These are phyloP conservation scores for Lyophyllum decastes DNA, from an alignment of 768 basidiomycete species.

Conservation along the genomic window DNA sequence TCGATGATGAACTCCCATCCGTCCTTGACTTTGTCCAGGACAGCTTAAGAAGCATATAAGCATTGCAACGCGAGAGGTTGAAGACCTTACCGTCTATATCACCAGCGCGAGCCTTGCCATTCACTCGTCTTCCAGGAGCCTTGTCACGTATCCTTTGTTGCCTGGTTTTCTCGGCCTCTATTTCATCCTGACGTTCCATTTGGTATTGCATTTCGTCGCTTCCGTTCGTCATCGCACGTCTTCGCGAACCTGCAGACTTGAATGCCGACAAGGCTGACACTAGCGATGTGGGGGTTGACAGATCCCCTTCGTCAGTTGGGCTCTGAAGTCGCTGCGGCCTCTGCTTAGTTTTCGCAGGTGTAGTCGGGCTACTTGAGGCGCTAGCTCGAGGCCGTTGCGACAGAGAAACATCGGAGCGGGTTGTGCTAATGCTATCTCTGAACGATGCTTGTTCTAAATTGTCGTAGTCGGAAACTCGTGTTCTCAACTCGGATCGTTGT, in stretches of 20 bases:
- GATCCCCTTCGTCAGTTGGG: slow-evolving; percentile 32
- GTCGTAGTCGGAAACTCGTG: slow-evolving; percentile 54
- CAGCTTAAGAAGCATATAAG: slow-evolving; percentile 46
- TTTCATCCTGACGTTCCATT: slow-evolving; percentile 58
- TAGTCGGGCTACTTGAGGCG: slow-evolving; percentile 12
- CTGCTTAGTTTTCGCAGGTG: slow-evolving; percentile 20
- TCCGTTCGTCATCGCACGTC: slow-evolving; percentile 53
- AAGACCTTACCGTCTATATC: slow-evolving; percentile 77
- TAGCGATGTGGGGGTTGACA: slow-evolving; percentile 49
- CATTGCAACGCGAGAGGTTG: slow-evolving; percentile 1
- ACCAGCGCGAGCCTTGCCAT: slow-evolving; percentile 61
- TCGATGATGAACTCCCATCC: slow-evolving; percentile 90
- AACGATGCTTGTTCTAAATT: slow-evolving; percentile 46
- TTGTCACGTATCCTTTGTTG: slow-evolving; percentile 73
- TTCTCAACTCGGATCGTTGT: slow-evolving; percentile 66
- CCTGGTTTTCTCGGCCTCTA: slow-evolving; percentile 62
- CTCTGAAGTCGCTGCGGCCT: slow-evolving; percentile 34
- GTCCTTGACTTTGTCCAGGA: slow-evolving; percentile 83
- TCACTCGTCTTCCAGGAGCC: slow-evolving; percentile 56
- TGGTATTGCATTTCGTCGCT: slow-evolving; percentile 57
- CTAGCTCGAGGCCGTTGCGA: slow-evolving; percentile 8
- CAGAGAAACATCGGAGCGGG: slow-evolving; percentile 32
- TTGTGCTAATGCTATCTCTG: slow-evolving; percentile 54
- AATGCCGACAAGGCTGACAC: slow-evolving; percentile 69
- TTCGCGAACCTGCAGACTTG: slow-evolving; percentile 61